A percentile compares a stretch with the other conserved stretches of the same genome.
Evolutionary conservation across 805 yeast species (phyloP).

Genomic region (Candida dajiaensis): DNA sequence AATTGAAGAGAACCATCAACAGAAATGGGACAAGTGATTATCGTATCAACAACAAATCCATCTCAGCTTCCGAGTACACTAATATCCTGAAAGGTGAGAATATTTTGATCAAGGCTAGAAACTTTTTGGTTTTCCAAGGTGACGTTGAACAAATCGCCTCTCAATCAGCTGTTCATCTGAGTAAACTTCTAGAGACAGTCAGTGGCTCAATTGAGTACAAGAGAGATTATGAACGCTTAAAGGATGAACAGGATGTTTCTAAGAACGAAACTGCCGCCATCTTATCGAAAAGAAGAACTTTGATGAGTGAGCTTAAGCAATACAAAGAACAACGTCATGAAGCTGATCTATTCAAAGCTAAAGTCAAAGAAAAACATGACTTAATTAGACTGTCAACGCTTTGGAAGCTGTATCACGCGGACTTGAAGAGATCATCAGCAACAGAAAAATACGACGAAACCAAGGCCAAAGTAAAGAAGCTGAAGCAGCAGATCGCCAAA

Average conservation of each 20-base stretch:
- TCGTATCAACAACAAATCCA: constrained; percentile 53
- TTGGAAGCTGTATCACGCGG: constrained; percentile 61
- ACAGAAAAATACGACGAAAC: constrained; percentile 22
- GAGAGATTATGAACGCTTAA: constrained; percentile 58
- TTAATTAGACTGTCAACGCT: constrained; percentile 46
- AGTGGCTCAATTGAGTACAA: constrained; percentile 73
- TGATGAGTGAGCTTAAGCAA: constrained; percentile 69
- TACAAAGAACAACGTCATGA: constrained; percentile 72
- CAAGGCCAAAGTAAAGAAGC: constrained; percentile 24
- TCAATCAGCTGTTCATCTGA: constrained; percentile 71
- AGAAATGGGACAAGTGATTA: constrained; percentile 61
- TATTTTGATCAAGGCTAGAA: constrained; percentile 81
- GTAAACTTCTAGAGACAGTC: constrained; percentile 70
- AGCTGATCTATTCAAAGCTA: constrained; percentile 58
- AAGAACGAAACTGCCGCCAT: constrained; percentile 58
- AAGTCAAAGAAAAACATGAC: constrained; percentile 41
- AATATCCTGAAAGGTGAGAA: constrained; percentile 67
- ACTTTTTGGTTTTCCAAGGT: constrained; percentile 93
- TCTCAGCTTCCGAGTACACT: constrained; percentile 60
- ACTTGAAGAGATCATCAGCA: constrained; percentile 27
- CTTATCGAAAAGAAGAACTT: constrained; percentile 61
- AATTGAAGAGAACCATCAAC: constrained; percentile 58
- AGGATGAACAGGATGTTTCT: constrained; percentile 60
- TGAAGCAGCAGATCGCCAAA: constrained; percentile 28
- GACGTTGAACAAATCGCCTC: constrained; percentile 93